phyloP scores from a whole-genome alignment of 1,284 basidiomycete species.

The Cutaneotrichosporon dermatis region DNA sequence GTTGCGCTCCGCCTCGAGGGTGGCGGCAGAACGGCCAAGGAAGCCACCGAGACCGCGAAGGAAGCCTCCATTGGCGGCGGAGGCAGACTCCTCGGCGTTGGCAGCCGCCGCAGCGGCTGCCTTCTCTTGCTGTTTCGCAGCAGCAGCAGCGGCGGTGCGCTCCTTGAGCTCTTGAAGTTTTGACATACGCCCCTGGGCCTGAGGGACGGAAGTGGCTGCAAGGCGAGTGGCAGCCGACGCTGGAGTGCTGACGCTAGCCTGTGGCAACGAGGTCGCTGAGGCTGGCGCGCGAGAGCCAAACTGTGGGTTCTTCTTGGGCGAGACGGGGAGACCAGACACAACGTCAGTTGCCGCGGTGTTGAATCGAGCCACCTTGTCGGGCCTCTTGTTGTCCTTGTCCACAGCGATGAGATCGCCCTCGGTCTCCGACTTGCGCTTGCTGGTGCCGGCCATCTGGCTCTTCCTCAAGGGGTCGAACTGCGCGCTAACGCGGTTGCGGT shows the following conservation, averaged over 20 bases:
- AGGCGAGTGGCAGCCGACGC: background rate
- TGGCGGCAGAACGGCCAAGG: constrained; percentile 24
- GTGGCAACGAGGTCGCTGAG: constrained; percentile 8
- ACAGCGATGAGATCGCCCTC: constrained; percentile 18
- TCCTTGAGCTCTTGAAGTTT: constrained; percentile 42
- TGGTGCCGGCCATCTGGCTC: constrained; percentile 29
- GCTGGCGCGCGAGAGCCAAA: constrained; percentile 6
- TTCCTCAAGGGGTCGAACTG: constrained; percentile 24
- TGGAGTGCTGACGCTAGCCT: constrained; percentile 5
- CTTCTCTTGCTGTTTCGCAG: constrained; percentile 27
- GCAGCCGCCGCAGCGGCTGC: constrained; percentile 8
- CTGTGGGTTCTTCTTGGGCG: constrained; percentile 14
- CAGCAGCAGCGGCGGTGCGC: constrained; percentile 31
- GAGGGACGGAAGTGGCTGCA: constrained; percentile 7
- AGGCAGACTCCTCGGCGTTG: constrained; percentile 1
- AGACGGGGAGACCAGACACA: constrained; percentile 14
- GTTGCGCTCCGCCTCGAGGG: constrained; percentile 18
- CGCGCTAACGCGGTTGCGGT: constrained; percentile 4
- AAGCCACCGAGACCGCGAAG: constrained; percentile 31
- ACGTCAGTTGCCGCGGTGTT: constrained; percentile 16
- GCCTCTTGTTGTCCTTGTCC: constrained; percentile 15
- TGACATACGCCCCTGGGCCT: constrained; percentile 34
- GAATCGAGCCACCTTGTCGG: constrained; percentile 15
- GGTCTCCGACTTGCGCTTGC: constrained; percentile 39
- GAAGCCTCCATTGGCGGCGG: constrained; percentile 34